Percentiles rank a stretch among this genome's conserved stretches.
phyloP scores from a whole-genome alignment of 106 monocot species.

The Dendrobium catenatum region DNA sequence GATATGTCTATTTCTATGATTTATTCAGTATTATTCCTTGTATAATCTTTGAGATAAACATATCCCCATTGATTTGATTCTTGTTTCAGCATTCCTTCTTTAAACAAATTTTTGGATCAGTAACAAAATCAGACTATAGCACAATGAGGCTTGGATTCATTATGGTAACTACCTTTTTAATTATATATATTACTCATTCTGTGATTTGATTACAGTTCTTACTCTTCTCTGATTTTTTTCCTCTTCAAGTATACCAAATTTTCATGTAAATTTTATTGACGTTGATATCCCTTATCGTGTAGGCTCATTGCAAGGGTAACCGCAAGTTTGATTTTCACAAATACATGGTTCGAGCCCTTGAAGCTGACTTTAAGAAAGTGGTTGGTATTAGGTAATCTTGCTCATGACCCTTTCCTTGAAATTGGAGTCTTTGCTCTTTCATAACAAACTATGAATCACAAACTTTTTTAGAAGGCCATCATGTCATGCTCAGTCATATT shows the following conservation, averaged over 20 bases:
- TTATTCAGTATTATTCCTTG: background rate
- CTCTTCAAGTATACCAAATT: background rate
- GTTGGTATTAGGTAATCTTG: slow-evolving; percentile 50
- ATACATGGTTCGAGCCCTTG: slow-evolving; percentile 56
- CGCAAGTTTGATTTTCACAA: slow-evolving; percentile 63
- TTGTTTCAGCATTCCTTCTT: slow-evolving; percentile 72
- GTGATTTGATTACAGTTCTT: background rate
- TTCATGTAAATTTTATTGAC: background rate
- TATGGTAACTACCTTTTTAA: slow-evolving; percentile 34
- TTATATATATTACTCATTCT: background rate
- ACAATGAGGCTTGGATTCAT: slow-evolving; percentile 82
- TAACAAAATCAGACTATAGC: slow-evolving; percentile 68
- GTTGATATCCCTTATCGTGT: background rate
- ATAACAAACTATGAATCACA: background rate
- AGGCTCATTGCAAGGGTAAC: slow-evolving; percentile 47
- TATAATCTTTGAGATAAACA: background rate
- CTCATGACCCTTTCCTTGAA: background rate
- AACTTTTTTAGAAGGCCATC: background rate
- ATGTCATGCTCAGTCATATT: background rate
- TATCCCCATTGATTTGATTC: background rate
- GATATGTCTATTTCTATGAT: background rate
- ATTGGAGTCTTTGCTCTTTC: background rate
- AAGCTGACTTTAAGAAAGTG: slow-evolving; percentile 71
- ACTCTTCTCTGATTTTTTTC: background rate
- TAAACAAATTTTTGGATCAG: slow-evolving; percentile 88